Percentiles rank a stretch among this genome's conserved stretches.
Evolutionary conservation across 805 yeast genomes (phyloP).

Genomic region (Myxozyma vanderwaltii): DNA sequence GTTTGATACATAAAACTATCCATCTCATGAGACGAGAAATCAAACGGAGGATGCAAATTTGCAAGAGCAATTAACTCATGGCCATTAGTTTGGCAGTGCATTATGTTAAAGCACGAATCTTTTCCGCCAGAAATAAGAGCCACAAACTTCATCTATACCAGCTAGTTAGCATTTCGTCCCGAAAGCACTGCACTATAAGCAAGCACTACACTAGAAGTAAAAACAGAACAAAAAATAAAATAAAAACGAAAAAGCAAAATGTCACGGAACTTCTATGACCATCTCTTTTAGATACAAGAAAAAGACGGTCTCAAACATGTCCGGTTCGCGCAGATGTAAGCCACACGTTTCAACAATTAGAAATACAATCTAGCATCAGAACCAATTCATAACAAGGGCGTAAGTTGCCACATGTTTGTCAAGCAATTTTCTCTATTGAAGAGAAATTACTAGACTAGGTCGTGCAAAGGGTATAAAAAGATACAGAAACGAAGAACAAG

Average conservation of each 20-base stretch:
- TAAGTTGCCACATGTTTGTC: conserved; percentile 2
- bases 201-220: too few relatives aligned
- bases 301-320: conserved; percentile 29
- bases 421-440: not conserved
- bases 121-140: conserved; percentile 95
- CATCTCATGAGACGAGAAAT: conserved; percentile 59
- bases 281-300: conserved; percentile 3
- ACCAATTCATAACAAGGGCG: conserved; percentile 8
- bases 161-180: not conserved
- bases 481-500: too few relatives aligned
- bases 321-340: conserved; percentile 22
- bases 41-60: conserved; percentile 66
- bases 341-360: conserved; percentile 10
- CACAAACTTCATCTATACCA: conserved; percentile 72
- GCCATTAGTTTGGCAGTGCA: conserved; percentile 82
- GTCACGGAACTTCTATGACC: conserved; percentile 33
- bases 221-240: conserved; percentile 1
- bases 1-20: conserved; percentile 98
- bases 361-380: conserved; percentile 13
- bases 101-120: conserved; percentile 86
- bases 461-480: too few relatives aligned
- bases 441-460: conserved; percentile 5
- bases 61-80: conserved; percentile 86
- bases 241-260: conserved; percentile 4
- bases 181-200: too few relatives aligned